Evolutionary conservation across 257 asterid species (phyloP).

Genomic region (Eustoma russellianum): DNA sequence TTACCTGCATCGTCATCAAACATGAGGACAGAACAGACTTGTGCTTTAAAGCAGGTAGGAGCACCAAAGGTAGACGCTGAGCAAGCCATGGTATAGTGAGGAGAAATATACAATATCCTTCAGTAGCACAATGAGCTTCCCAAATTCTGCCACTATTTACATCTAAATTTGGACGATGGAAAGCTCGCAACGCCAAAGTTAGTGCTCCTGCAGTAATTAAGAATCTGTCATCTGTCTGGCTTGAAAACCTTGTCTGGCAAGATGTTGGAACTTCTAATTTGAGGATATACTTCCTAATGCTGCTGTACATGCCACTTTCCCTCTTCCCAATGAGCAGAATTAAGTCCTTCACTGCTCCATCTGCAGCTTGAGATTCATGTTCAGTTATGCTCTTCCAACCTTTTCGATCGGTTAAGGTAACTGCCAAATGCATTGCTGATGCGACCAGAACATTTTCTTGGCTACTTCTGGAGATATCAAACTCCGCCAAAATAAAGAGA

Average conservation of each 20-base stretch:
- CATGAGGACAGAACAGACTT: conserved; percentile 70
- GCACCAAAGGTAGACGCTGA: conserved; percentile 71
- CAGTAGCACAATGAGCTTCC: conserved; percentile 40
- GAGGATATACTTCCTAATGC: conserved; percentile 56
- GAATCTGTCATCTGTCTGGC: conserved; percentile 59
- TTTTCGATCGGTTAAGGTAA: conserved; percentile 69
- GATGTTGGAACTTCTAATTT: conserved; percentile 49
- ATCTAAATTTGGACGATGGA: conserved; percentile 40
- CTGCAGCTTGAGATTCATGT: conserved; percentile 34
- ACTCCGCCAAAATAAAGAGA: conserved; percentile 54
- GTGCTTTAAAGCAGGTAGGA: conserved; percentile 87
- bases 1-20: conserved; percentile 75
- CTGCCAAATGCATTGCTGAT: conserved; percentile 78
- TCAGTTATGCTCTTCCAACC: conserved; percentile 66
- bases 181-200: conserved; percentile 80
- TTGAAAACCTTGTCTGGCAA: conserved; percentile 28
- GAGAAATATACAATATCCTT: conserved; percentile 57
- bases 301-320: conserved; percentile 48
- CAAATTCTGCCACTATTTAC: conserved; percentile 27
- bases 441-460: conserved; percentile 48
- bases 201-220: conserved; percentile 75
- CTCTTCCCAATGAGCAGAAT: conserved; percentile 52
- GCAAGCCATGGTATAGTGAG: conserved; percentile 88
- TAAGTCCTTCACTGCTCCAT: conserved; percentile 47
- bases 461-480: conserved; percentile 35